Conservation (phyloP, 345 rosid species). For the Dimocarpus longan region DNA sequence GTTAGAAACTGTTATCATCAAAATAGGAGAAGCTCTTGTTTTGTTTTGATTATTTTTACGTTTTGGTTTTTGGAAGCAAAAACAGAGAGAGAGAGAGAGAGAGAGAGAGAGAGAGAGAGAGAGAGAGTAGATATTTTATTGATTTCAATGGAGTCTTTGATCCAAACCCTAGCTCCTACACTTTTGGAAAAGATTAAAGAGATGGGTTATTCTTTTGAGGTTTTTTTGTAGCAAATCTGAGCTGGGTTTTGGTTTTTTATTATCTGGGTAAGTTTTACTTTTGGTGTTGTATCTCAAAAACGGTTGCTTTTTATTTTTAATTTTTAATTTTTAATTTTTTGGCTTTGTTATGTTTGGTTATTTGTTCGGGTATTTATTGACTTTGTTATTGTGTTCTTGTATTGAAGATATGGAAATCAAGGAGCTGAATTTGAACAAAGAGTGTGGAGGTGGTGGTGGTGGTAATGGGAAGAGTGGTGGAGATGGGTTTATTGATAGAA, state of each 20-base stretch:
- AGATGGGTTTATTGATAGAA: constrained; percentile 89
- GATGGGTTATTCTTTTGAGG: constrained; percentile 37
- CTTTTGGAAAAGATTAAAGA: constrained; percentile 6
- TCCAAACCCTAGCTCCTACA: constrained; percentile 18
- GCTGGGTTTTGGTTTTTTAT: neutral
- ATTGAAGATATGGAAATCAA: constrained; percentile 43
- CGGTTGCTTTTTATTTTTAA: neutral
- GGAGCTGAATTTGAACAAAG: constrained; percentile 65
- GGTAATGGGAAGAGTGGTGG: constrained; percentile 49
- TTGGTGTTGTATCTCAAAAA: neutral
- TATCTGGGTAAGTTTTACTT: constrained; percentile 15
- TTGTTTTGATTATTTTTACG: constrained; percentile 1
- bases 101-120: neutral
- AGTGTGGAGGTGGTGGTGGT: constrained; percentile 35
- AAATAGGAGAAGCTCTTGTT: neutral
- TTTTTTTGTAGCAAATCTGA: constrained; percentile 35
- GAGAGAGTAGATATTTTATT: constrained; percentile 8
- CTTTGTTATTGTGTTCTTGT: constrained; percentile 2
- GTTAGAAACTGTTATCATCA: neutral
- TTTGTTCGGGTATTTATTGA: neutral
- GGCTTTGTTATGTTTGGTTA: constrained; percentile 8
- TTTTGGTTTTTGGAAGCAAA: neutral
- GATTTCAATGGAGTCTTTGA: constrained; percentile 8
- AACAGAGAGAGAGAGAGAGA: neutral
- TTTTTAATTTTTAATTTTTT: no score